Base-by-base conservation (phyloP, 73 alveolate genomes). In the Paramecium tetraurelia region DNA sequence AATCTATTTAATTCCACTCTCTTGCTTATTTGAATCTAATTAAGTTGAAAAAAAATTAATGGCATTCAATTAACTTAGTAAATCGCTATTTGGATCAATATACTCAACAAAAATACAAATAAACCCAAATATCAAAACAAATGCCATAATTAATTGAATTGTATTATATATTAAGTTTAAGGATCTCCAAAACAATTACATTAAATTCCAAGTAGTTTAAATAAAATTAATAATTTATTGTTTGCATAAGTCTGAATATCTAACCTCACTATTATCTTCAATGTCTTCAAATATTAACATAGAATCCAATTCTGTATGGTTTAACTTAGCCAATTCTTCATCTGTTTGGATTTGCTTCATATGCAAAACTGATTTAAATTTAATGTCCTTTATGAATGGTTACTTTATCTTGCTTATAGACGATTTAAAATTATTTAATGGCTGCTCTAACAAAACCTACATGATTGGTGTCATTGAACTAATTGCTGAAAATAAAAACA, bases 391-490 rank as follows among this genome's bases (percentile, higher is more conserved):
- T 16, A 76, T 76, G 40, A 76, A 76, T 18, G 89, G 89, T 43
- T 76, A 12, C 20, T 27, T 16, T 1, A 76, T n/a, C 22, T 36
- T 40, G 9, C 18, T 8, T 40, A 76, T n/a, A 16, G 89, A 76
- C 7, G 27, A 22, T n/a, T 20, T 24, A 24, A 80, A 80, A 22
- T 80, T 80, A 9, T 43, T 24, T 46, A 80, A 46, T 11, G 90
- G 90, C 10, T 24, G 5, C 14, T 40, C 72, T 20, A 80, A 21
- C 10, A 80, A 80, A 20, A 44, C 75, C 38, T 80, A 27, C 46
- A 44, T 43, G 14, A 80, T 44, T 9, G 90, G 90, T 6, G 70
- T 2, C 90, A 80, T 80, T 44, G 90, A 80, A 44, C 90, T 80
- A 0, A 80, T 20, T 6, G 90, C 44, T 4, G 75, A 44, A 80